Percentiles rank a stretch among this genome's conserved stretches.
phyloP scores from a whole-genome alignment of 306 rosid species.

The Benincasa hispida region DNA sequence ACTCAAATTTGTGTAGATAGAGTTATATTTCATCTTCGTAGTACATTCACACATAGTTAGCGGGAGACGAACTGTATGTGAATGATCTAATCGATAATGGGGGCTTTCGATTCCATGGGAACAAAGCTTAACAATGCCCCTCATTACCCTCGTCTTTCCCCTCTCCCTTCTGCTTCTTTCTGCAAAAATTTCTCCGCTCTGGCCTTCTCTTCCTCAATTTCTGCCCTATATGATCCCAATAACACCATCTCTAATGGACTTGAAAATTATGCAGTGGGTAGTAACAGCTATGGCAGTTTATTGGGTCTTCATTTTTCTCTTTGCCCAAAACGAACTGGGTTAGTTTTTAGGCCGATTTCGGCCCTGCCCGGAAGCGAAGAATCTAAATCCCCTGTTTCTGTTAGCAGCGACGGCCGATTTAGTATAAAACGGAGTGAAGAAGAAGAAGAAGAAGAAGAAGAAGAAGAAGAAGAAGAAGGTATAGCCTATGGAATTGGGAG shows the following conservation, averaged over 20 bases:
- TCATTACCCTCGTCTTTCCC: slow-evolving; percentile 5
- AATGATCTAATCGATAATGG: slow-evolving; percentile 22
- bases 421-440: not conserved
- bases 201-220: slow-evolving; percentile 6
- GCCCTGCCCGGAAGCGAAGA: slow-evolving; percentile 17
- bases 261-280: not conserved
- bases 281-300: not conserved
- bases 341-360: slow-evolving; percentile 3
- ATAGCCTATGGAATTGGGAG: slow-evolving; percentile 13
- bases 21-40: not conserved
- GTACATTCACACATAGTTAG: not conserved
- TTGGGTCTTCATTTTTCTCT: not conserved
- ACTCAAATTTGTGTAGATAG: not conserved
- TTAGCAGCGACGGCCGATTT: not conserved
- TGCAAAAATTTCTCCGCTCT: slow-evolving; percentile 7
- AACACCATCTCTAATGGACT: not conserved
- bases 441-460: slow-evolving; percentile 9
- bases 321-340: not conserved
- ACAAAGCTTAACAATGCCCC: not conserved
- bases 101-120: slow-evolving; percentile 21
- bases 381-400: slow-evolving; percentile 12
- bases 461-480: slow-evolving; percentile 16
- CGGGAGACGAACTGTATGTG: not conserved
- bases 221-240: not conserved
- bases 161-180: slow-evolving; percentile 14